These are phyloP conservation scores for Ceratobasidium papillatum DNA, from an alignment of 1,284 basidiomycete species.

Conservation along the genomic window DNA sequence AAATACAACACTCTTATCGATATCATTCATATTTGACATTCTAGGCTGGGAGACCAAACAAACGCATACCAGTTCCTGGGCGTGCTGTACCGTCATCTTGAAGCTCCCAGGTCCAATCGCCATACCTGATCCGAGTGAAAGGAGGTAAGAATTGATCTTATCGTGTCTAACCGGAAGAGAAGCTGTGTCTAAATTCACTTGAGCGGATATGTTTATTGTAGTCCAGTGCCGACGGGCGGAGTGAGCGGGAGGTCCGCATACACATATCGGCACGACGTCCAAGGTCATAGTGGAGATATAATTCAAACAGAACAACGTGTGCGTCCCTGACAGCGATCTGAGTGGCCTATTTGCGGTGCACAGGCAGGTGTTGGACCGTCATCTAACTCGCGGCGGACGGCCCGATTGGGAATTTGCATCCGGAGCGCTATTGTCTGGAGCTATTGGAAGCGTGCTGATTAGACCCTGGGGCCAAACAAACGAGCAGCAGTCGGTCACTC, in stretches of 20 bases:
- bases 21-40: constrained; percentile 15
- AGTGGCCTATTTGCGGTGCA: neutral
- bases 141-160: neutral
- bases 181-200: neutral
- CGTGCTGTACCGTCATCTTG: constrained; percentile 1
- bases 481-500: constrained; percentile 19
- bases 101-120: neutral
- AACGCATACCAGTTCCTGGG: constrained; percentile 2
- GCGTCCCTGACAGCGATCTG: neutral
- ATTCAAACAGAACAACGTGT: neutral
- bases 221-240: too few species aligned
- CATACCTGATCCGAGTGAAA: constrained; percentile 10
- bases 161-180: neutral
- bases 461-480: constrained; percentile 36
- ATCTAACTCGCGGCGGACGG: neutral
- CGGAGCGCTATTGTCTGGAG: constrained; percentile 28
- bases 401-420: constrained; percentile 16
- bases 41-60: neutral
- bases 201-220: neutral
- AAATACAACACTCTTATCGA: neutral
- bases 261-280: neutral
- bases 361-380: constrained; percentile 17
- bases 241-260: too few species aligned
- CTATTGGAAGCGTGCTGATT: neutral
- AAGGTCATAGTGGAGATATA: neutral